phyloP scores from a whole-genome alignment of 2,329 filamentous ascomycete genomes.

The Xylariaceae sp. region DNA sequence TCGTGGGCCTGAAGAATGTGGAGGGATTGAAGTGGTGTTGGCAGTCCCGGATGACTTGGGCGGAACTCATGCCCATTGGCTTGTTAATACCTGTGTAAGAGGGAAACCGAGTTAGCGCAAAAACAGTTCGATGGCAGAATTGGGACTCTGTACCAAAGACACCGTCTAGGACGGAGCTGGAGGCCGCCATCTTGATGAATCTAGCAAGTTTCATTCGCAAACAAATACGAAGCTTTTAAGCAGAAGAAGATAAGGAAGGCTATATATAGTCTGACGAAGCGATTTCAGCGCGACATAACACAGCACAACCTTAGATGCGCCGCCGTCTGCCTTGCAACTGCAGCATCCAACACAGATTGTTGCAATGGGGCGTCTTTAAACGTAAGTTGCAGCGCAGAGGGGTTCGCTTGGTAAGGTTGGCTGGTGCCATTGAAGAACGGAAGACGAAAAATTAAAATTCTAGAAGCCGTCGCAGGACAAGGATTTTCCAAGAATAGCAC shows the following conservation, averaged over 20 bases:
- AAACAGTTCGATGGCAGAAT: neutral
- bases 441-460: slow-evolving; percentile 6
- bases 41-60: slow-evolving; percentile 86
- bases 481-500: neutral
- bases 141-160: slow-evolving; percentile 54
- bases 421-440: slow-evolving; percentile 5
- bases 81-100: slow-evolving; percentile 79
- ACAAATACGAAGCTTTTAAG: neutral
- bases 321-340: too few relatives aligned
- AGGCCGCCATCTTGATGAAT: slow-evolving; percentile 54
- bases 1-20: slow-evolving; percentile 74
- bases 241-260: slow-evolving; percentile 1
- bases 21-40: slow-evolving; percentile 85
- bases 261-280: too few relatives aligned
- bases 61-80: slow-evolving; percentile 82
- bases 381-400: neutral
- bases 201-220: slow-evolving; percentile 38
- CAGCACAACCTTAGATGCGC: too few relatives aligned
- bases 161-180: slow-evolving; percentile 55
- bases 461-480: slow-evolving; percentile 3
- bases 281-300: too few relatives aligned
- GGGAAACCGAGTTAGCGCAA: slow-evolving; percentile 8
- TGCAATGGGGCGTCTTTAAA: neutral
- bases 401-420: slow-evolving; percentile 8
- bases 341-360: neutral